Percentiles rank a stretch among this genome's conserved stretches.
Conservation (phyloP, 2,329 filamentous ascomycete genomes). For the Botrytis tulipae region DNA sequence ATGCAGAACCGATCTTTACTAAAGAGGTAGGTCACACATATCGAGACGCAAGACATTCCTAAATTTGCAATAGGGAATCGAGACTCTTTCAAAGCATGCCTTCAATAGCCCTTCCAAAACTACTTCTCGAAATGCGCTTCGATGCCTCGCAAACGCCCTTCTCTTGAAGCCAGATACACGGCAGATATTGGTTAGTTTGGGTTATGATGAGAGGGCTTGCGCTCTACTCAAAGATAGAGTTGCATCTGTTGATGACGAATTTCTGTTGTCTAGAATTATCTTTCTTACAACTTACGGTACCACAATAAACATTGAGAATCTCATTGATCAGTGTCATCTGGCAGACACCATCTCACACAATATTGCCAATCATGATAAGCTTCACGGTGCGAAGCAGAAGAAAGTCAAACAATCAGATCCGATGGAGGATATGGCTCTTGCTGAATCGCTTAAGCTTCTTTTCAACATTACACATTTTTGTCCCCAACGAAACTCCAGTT, state of each 20-base stretch:
- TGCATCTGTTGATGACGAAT: slow-evolving; percentile 79
- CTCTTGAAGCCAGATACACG: slow-evolving; percentile 66
- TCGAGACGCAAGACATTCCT: slow-evolving; percentile 22
- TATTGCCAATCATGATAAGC: slow-evolving; percentile 65
- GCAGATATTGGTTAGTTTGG: slow-evolving; percentile 70
- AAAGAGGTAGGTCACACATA: slow-evolving; percentile 54
- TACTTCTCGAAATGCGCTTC: slow-evolving; percentile 71
- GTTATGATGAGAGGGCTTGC: slow-evolving; percentile 65
- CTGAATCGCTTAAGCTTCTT: slow-evolving; percentile 80
- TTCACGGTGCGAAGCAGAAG: slow-evolving; percentile 43
- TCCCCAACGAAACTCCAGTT: slow-evolving; percentile 57
- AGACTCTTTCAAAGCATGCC: slow-evolving; percentile 68
- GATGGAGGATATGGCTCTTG: slow-evolving; percentile 76
- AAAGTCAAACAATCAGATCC: slow-evolving; percentile 44
- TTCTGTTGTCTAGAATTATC: slow-evolving; percentile 74
- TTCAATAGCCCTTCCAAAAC: slow-evolving; percentile 63
- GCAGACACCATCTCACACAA: slow-evolving; percentile 68
- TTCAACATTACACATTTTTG: slow-evolving; percentile 85
- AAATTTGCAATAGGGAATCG: slow-evolving; percentile 60
- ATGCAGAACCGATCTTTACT: slow-evolving; percentile 84
- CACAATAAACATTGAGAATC: slow-evolving; percentile 60
- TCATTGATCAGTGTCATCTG: slow-evolving; percentile 65
- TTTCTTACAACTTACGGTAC: slow-evolving; percentile 79
- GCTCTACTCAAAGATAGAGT: slow-evolving; percentile 60
- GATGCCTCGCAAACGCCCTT: slow-evolving; percentile 83